Base-by-base conservation (phyloP, 1,284 basidiomycete genomes). In the Sphagnurus paluster region DNA sequence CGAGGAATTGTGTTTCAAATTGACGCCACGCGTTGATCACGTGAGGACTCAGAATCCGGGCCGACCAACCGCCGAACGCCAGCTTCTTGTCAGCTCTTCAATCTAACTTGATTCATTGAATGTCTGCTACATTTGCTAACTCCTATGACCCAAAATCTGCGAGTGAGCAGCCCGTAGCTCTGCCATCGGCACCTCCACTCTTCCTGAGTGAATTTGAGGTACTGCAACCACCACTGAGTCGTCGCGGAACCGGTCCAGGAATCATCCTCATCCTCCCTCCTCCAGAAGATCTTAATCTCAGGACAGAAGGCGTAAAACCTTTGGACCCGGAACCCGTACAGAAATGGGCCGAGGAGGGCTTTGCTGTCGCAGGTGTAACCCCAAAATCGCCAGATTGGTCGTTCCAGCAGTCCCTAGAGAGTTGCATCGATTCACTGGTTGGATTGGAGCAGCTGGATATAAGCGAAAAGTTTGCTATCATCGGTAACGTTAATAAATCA, bases 271-370 rank as follows among this genome's bases (percentile, higher is more conserved):
- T 75, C 49, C 59, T 75, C 14, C 71, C 73, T 14, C 42, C 55
- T 21, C 21, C 53, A 11, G 53, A 60, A 24, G 44, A 53, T 39
- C 55, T 65, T 7, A 55, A 58, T 25, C 26, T 49, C 4, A 56
- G 53, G 16, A 51, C 52, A 19, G 40, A 41, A 17, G 54, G 53
- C 0, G 42, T 52, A 2, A 66, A 65, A 49, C 60, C 68, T 4
- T 60, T 75, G 13, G 74, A 76, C 55, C 74, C 73, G 6, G 68
- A 71, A 44, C 73, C 73, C n/a, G 53, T 68, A 1, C 62, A 62
- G 53, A 77, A 76, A 59, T 76, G 73, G 73, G 73, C 74, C 10
- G 73, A 76, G 50, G 74, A 77, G 55, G 75, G 75, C 0, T 77
- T 73, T 46, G 68, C 68, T 13, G 73, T 75, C 1, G 64, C 68